These are phyloP conservation scores for Syzygium oleosum DNA, from an alignment of 345 rosid genomes.

Conservation along the genomic window DNA sequence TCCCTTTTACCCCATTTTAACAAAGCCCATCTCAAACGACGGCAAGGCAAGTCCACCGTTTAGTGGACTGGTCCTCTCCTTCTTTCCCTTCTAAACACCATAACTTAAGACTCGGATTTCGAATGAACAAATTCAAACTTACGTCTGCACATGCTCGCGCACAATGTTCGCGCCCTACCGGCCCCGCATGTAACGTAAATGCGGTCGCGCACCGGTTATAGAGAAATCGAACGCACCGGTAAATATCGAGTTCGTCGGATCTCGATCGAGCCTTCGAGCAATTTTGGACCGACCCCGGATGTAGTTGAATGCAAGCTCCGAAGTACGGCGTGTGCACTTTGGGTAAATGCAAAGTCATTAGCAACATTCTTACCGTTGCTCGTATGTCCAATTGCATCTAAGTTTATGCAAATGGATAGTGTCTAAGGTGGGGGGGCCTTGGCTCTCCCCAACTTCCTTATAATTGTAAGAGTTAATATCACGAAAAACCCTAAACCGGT, in stretches of 20 bases:
- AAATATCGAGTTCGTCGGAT: no score
- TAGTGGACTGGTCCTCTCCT: no score
- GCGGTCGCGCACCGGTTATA: not conserved
- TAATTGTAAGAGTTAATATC: not conserved
- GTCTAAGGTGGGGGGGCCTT: not conserved
- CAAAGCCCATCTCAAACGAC: not conserved
- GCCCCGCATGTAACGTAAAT: not conserved
- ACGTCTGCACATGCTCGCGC: not conserved
- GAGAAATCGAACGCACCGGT: no score
- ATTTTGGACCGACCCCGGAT: not conserved
- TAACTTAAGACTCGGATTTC: not conserved
- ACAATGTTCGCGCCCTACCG: not conserved
- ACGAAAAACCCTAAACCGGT: no score
- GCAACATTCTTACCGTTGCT: not conserved
- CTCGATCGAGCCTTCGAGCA: not conserved
- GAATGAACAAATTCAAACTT: not conserved
- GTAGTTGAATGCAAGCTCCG: not conserved
- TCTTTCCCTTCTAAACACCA: no score
- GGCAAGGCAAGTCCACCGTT: not conserved
- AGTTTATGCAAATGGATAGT: not conserved
- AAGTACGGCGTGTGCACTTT: not conserved
- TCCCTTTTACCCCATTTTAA: not conserved
- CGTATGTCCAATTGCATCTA: not conserved
- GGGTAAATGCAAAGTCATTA: not conserved
- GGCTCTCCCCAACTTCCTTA: not conserved